phyloP scores from a whole-genome alignment of 2,329 filamentous ascomycete species.

The Dactylellina cionopaga region DNA sequence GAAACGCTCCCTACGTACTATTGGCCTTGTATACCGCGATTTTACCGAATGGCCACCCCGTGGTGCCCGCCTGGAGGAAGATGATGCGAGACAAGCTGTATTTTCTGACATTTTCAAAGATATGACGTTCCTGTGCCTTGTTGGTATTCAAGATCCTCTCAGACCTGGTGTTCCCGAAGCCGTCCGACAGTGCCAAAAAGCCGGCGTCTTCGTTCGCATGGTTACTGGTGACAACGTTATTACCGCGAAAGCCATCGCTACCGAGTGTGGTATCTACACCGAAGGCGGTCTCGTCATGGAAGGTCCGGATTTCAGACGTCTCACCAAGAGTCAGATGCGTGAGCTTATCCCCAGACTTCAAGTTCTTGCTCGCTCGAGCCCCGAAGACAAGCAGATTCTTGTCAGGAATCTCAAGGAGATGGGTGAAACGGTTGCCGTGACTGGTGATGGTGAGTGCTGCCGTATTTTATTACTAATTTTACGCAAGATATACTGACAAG shows the following conservation, averaged over 20 bases:
- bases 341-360: slow-evolving; percentile 69
- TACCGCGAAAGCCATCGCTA: slow-evolving; percentile 77
- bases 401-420: slow-evolving; percentile 66
- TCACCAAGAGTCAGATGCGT: slow-evolving; percentile 70
- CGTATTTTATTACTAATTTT: not conserved
- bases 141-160: slow-evolving; percentile 79
- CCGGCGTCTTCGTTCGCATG: slow-evolving; percentile 78
- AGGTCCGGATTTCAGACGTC: slow-evolving; percentile 72
- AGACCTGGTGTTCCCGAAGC: slow-evolving; percentile 74
- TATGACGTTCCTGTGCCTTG: slow-evolving; percentile 77
- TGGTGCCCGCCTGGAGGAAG: slow-evolving; percentile 67
- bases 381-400: slow-evolving; percentile 73
- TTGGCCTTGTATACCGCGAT: slow-evolving; percentile 62
- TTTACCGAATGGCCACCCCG: slow-evolving; percentile 61
- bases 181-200: slow-evolving; percentile 73
- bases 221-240: slow-evolving; percentile 78
- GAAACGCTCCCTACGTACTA: slow-evolving; percentile 61
- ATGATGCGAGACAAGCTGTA: slow-evolving; percentile 71
- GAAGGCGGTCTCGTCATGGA: slow-evolving; percentile 72
- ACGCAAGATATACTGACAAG: not conserved
- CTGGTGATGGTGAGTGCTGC: slow-evolving; percentile 74
- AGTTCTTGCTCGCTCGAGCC: slow-evolving; percentile 73
- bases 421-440: slow-evolving; percentile 65
- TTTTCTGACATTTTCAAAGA: slow-evolving; percentile 76
- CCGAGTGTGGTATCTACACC: slow-evolving; percentile 75